Base-by-base conservation (phyloP, 2,329 filamentous ascomycete species). In the Helotiales sp. region DNA sequence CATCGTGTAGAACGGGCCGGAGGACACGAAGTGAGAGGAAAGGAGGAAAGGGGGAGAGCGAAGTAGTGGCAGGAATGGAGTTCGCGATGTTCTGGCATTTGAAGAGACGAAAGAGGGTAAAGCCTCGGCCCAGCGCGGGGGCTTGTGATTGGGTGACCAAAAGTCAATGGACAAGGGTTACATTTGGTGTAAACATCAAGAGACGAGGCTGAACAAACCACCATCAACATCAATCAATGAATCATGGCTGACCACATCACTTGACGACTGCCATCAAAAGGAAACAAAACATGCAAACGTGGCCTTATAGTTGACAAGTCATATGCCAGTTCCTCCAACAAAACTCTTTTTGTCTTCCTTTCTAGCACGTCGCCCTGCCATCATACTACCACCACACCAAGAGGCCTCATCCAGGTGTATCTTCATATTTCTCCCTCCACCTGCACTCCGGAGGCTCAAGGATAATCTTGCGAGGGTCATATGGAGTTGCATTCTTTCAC, bases 1-100 rank as follows among this genome's bases (percentile, higher is more conserved):
- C 75, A 77, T 77, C 17, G 58, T 73, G 62, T 28, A 66, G 11
- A 49, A 59, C 59, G 50, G 45, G 63, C 52, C 50, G 40, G 34
- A 66, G 26, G 62, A 52, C 28, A 45, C 30, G 68, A 64, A 49
- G 52, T 59, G 66, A 32, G 57, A 62, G 62, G 45, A 64, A 49
- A 40, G 30, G 37, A 65, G 43, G 63, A 69, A 61, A 60, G 17
- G 58, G 64, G 58, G 55, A 49, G 52, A 67, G 60, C 61, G 30
- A 49, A 47, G 45, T 62, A 54, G 43, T 26, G 15, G 37, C 32
- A 64, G 69, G 67, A 71, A 72, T 73, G 71, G 13, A 66, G 65
- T 63, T 70, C 67, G 70, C 62, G 70, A 68, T 70, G 26, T 34
- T 32, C 26, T 59, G 37, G 26, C 49, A 52, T 40, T 34, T 40